Conservation (phyloP, 2,329 filamentous ascomycete species). For the Colletotrichum sp. region DNA sequence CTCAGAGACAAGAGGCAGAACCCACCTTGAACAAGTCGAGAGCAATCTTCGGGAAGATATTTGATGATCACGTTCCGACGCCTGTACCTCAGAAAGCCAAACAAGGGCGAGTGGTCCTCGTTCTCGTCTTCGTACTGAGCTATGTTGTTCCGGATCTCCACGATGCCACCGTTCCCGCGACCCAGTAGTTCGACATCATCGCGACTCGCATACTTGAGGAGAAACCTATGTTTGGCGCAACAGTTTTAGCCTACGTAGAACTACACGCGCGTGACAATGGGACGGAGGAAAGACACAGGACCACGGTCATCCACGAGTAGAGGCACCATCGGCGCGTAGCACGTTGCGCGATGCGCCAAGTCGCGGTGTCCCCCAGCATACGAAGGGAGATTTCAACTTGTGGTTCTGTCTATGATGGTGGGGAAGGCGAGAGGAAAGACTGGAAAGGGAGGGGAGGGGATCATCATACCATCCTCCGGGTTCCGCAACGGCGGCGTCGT, state of each 20-base stretch:
- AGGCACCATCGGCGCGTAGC: background rate
- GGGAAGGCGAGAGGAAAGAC: constrained; percentile 14
- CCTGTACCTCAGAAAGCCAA: constrained; percentile 89
- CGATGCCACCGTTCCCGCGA: constrained; percentile 80
- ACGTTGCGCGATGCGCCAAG: background rate
- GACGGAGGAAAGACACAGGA: constrained; percentile 18
- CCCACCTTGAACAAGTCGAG: constrained; percentile 89
- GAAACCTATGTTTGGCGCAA: constrained; percentile 69
- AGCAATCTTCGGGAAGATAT: constrained; percentile 90
- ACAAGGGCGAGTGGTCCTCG: constrained; percentile 81
- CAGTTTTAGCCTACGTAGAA: constrained; percentile 2
- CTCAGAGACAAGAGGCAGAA: constrained; percentile 16
- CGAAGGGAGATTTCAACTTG: background rate
- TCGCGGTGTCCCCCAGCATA: background rate
- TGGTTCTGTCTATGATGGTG: background rate
- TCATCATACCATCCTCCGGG: constrained; percentile 91
- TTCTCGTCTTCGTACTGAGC: constrained; percentile 65
- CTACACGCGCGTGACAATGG: constrained; percentile 1
- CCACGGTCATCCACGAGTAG: background rate
- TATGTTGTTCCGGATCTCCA: constrained; percentile 81
- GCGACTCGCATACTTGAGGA: constrained; percentile 88
- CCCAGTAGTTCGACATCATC: constrained; percentile 85
- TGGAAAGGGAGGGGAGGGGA: constrained; percentile 3
- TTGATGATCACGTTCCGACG: constrained; percentile 91
- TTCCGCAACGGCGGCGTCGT: constrained; percentile 80